Evolutionary conservation across 139 green algal genomes (phyloP).

Genomic region (Coccomyxa sp.): DNA sequence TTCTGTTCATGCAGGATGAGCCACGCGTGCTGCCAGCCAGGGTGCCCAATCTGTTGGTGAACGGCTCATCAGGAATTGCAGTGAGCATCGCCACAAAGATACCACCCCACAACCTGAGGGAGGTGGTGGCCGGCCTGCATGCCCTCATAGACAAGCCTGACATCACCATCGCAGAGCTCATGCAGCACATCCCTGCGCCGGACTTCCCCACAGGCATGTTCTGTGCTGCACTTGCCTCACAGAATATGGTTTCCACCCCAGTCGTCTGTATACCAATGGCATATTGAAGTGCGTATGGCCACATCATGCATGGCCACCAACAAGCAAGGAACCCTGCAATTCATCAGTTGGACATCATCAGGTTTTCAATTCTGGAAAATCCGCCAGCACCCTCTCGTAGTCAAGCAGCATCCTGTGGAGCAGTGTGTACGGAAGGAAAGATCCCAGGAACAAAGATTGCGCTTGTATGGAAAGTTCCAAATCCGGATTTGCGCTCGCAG

Average conservation of each 20-base stretch:
- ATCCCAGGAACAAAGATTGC: no score
- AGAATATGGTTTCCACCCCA: background rate
- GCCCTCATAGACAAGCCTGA: constrained; percentile 78
- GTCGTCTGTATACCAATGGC: no score
- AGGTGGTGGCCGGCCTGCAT: constrained; percentile 80
- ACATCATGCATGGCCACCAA: no score
- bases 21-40: constrained; percentile 85
- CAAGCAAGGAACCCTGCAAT: no score
- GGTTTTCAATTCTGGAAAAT: no score
- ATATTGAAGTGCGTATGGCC: no score
- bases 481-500: constrained; percentile 15
- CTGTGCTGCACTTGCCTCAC: background rate
- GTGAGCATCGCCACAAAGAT: constrained; percentile 96
- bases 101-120: constrained; percentile 92
- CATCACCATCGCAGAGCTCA: constrained; percentile 71
- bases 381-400: no score
- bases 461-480: no score
- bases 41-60: constrained; percentile 90
- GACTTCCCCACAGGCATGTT: constrained; percentile 92
- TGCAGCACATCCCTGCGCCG: constrained; percentile 79
- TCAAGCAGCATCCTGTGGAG: no score
- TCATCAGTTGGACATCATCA: no score
- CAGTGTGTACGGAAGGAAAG: no score
- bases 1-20: constrained; percentile 57
- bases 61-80: constrained; percentile 90